A percentile compares a stretch with the other conserved stretches of the same genome.
Evolutionary conservation across 2,329 filamentous ascomycete genomes (phyloP).

Genomic region (Aspergillus proliferans): DNA sequence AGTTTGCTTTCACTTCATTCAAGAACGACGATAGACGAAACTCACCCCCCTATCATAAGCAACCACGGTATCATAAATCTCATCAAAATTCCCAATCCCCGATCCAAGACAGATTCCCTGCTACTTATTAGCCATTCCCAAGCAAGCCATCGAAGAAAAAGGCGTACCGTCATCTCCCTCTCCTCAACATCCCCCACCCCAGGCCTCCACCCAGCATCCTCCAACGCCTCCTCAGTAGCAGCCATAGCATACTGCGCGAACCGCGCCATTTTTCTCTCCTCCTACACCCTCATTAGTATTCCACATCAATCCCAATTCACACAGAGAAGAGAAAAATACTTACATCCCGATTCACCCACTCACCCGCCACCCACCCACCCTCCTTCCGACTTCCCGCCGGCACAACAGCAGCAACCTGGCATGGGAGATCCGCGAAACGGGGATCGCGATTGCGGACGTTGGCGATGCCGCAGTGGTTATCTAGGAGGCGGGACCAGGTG

Average conservation of each 20-base stretch:
- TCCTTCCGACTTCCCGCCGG: constrained; percentile 50
- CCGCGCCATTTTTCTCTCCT: constrained; percentile 73
- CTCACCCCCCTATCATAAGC: constrained; percentile 67
- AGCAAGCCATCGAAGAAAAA: background rate
- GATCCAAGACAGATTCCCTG: constrained; percentile 87
- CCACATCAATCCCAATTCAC: constrained; percentile 34
- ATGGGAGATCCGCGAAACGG: constrained; percentile 67
- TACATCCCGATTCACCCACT: constrained; percentile 41
- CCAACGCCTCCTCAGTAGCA: constrained; percentile 76
- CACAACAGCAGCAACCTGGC: constrained; percentile 77
- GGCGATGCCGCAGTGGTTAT: constrained; percentile 72
- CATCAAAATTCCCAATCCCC: constrained; percentile 89
- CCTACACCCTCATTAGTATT: constrained; percentile 38
- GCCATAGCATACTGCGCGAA: constrained; percentile 91
- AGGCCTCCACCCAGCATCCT: constrained; percentile 73
- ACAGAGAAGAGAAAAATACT: constrained; percentile 5
- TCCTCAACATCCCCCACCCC: constrained; percentile 48
- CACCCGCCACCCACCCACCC: constrained; percentile 39
- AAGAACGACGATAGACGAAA: constrained; percentile 4
- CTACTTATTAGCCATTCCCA: background rate
- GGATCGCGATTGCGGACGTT: constrained; percentile 60
- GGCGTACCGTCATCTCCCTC: constrained; percentile 60
- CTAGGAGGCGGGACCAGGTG: constrained; percentile 75
- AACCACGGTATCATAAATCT: constrained; percentile 77
- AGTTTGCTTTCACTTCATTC: constrained; percentile 1